These are phyloP conservation scores for Suillus subaureus DNA, from an alignment of 768 basidiomycete species.

Conservation along the genomic window DNA sequence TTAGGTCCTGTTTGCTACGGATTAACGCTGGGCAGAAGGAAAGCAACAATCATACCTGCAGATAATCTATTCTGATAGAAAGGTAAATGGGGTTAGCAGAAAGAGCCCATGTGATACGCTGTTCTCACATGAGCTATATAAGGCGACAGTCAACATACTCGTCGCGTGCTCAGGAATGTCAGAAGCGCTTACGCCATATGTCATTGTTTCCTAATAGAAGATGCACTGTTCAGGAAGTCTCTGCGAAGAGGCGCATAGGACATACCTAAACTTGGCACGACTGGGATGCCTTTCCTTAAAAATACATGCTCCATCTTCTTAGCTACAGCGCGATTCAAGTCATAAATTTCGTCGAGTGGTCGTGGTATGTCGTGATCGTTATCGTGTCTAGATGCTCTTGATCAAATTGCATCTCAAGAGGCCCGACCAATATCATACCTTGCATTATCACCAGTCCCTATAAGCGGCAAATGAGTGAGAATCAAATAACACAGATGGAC, in stretches of 20 bases:
- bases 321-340: conserved; percentile 69
- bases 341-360: conserved; percentile 76
- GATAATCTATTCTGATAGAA: conserved; percentile 59
- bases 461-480: background rate
- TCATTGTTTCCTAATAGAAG: conserved; percentile 77
- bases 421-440: conserved; percentile 39
- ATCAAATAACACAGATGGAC: background rate
- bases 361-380: conserved; percentile 79
- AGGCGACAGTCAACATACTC: conserved; percentile 19
- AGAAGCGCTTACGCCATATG: conserved; percentile 72
- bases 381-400: conserved; percentile 60
- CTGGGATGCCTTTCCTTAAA: conserved; percentile 64
- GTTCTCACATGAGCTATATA: conserved; percentile 57
- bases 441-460: conserved; percentile 80
- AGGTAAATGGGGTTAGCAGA: conserved; percentile 7
- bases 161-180: conserved; percentile 10
- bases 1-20: conserved; percentile 55
- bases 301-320: conserved; percentile 74
- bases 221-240: background rate
- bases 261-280: conserved; percentile 78
- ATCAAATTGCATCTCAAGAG: background rate
- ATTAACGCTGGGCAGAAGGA: conserved; percentile 3
- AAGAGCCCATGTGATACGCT: conserved; percentile 10
- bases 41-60: conserved; percentile 45
- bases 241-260: conserved; percentile 7